phyloP scores from a whole-genome alignment of 345 rosid species.

The Alliaria petiolata region DNA sequence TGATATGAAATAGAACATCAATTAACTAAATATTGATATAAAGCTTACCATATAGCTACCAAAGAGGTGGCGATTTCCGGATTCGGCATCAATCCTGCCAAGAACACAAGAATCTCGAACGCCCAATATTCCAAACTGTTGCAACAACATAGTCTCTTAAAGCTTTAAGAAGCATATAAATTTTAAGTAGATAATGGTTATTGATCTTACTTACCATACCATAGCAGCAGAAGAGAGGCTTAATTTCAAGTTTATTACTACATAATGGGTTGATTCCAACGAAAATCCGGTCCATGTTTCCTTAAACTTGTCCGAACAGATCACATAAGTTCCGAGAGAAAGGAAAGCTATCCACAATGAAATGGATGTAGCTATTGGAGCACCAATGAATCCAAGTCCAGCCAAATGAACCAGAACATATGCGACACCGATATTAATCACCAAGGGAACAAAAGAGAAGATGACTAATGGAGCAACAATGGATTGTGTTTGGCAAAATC shows the following conservation, averaged over 20 bases:
- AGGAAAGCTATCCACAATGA: conserved; percentile 58
- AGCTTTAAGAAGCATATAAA: neutral
- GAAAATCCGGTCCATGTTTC: conserved; percentile 66
- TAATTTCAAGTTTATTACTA: conserved; percentile 38
- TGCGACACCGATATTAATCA: conserved; percentile 43
- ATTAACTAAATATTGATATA: neutral
- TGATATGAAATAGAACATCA: neutral
- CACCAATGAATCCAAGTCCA: conserved; percentile 55
- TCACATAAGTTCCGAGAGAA: conserved; percentile 41
- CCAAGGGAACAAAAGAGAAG: conserved; percentile 43
- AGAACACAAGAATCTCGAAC: conserved; percentile 66
- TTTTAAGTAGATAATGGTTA: neutral
- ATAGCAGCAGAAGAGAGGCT: conserved; percentile 75
- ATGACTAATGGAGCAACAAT: conserved; percentile 43
- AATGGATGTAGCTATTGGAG: conserved; percentile 66
- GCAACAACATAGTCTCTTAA: conserved; percentile 6
- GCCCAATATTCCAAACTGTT: conserved; percentile 77
- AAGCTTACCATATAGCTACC: conserved; percentile 66
- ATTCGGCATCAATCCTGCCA: conserved; percentile 71
- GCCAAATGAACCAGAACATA: conserved; percentile 44
- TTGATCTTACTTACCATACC: conserved; percentile 53
- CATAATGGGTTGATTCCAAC: conserved; percentile 31
- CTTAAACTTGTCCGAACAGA: conserved; percentile 35
- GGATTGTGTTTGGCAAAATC: conserved; percentile 80
- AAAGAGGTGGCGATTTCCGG: conserved; percentile 53